Evolutionary conservation across 164 flowering plant genomes (phyloP), one percentile per base, ranked within the genome.

Genomic region (Stephania japonica): DNA sequence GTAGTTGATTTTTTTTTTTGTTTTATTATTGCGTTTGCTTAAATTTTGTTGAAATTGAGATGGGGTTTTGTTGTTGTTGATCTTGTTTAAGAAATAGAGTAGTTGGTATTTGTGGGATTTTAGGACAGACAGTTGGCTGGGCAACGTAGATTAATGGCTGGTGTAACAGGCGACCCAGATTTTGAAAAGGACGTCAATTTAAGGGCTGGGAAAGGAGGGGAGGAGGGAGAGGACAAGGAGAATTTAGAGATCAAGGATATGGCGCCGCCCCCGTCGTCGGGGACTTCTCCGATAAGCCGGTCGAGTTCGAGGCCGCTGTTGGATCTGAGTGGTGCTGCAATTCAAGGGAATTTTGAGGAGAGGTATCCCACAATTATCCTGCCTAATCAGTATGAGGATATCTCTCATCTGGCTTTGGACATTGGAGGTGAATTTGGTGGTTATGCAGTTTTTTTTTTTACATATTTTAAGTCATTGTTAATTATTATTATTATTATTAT

Each of bases 321-420:
- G 9, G 99, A 95, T 77, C 82, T 95, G 53, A 91, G 91, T 73
- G 88, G 92, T 7, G 99, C 99, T 32, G 96, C 91, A 7, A 93
- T 95, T 75, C 93, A 93, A 73, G 98, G 94, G 72, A 95, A 87
- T 79, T 86, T 85, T 49, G 99, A 95, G 75, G 99, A 88, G 76
- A 87, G 81, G 69, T 84, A 95, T 75, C 99, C 99, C 42, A 86
- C 91, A 0, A 95, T 95, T 83, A 81, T 93, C 70, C 81, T 95
- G 84, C 99, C 99, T 70, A 95, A 95, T 79, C 98, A 93, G 76
- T 86, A 92, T 81, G 96, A 93, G 86, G 98, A 95, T 71, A 87
- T 95, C 19, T 95, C 89, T 73, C 98, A 90, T 75, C 73, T 95
- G 81, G 96, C 99, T 72, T 77, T 95, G 42, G 99, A 95, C 76